These are phyloP conservation scores for Cubamyces lactineus DNA, from an alignment of 768 basidiomycete species.

Conservation along the genomic window DNA sequence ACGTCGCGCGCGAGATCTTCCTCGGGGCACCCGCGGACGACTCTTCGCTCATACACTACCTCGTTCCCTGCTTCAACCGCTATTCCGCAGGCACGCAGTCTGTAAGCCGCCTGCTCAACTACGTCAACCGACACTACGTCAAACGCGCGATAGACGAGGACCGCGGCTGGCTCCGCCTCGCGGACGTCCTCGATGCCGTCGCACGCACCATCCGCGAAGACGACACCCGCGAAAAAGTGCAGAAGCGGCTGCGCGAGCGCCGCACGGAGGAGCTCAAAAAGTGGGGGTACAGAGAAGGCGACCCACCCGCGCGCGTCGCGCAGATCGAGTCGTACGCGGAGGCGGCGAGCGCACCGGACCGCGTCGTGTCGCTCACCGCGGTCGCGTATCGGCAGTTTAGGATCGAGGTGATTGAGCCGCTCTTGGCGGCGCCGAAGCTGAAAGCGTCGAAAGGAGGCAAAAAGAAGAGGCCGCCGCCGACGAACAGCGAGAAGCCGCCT, in stretches of 20 bases:
- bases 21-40: conserved; percentile 71
- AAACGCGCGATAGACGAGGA: conserved; percentile 80
- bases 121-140: conserved; percentile 71
- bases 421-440: conserved; percentile 68
- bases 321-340: conserved; percentile 73
- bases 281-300: conserved; percentile 69
- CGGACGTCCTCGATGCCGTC: conserved; percentile 64
- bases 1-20: conserved; percentile 61
- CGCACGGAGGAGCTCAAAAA: conserved; percentile 64
- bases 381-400: conserved; percentile 74
- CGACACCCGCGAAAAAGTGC: conserved; percentile 63
- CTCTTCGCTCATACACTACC: conserved; percentile 65
- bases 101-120: conserved; percentile 74
- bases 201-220: conserved; percentile 53
- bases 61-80: conserved; percentile 71
- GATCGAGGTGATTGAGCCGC: conserved; percentile 69
- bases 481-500: conserved; percentile 42
- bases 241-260: conserved; percentile 60
- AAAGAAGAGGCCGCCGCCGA: conserved; percentile 53
- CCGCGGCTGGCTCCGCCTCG: conserved; percentile 73
- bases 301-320: conserved; percentile 48
- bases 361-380: conserved; percentile 64
- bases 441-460: conserved; percentile 50
- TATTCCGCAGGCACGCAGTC: conserved; percentile 69
- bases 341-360: conserved; percentile 69